phyloP scores from a whole-genome alignment of 2,329 filamentous ascomycete species.

The Apiospora sp. region DNA sequence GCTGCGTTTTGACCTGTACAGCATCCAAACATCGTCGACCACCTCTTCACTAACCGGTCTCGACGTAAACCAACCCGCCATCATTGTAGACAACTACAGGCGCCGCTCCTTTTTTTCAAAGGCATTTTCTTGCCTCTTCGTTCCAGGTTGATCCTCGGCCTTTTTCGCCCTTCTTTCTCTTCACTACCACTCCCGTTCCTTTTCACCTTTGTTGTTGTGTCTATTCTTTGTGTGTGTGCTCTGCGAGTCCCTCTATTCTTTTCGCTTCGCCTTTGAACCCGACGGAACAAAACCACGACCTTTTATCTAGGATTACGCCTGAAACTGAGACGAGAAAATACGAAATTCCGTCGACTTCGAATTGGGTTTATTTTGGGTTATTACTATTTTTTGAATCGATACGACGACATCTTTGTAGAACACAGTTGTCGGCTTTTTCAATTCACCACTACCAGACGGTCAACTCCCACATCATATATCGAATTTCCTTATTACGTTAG shows the following conservation, averaged over 20 bases:
- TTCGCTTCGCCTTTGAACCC: slow-evolving; percentile 12
- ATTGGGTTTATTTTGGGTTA: slow-evolving; percentile 17
- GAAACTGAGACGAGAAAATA: neutral
- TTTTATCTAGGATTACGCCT: neutral
- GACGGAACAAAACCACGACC: neutral
- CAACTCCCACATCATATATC: slow-evolving; percentile 16
- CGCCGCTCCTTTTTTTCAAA: slow-evolving; percentile 5
- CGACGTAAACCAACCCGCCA: slow-evolving; percentile 6
- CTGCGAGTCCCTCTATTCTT: slow-evolving; percentile 27
- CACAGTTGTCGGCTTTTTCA: slow-evolving; percentile 5
- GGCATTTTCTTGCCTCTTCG: slow-evolving; percentile 25
- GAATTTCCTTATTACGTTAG: slow-evolving; percentile 11
- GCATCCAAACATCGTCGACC: slow-evolving; percentile 19
- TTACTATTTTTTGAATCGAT: slow-evolving; percentile 14
- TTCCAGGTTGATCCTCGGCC: slow-evolving; percentile 33
- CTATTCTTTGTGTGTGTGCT: slow-evolving; percentile 23
- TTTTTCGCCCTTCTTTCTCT: slow-evolving; percentile 19
- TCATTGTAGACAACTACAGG: slow-evolving; percentile 12
- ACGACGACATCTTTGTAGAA: slow-evolving; percentile 20
- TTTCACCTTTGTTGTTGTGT: slow-evolving; percentile 8
- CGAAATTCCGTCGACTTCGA: neutral
- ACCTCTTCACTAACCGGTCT: slow-evolving; percentile 13
- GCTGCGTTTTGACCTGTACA: slow-evolving; percentile 17
- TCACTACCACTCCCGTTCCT: neutral
- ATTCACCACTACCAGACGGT: neutral